phyloP scores from a whole-genome alignment of 2,329 filamentous ascomycete species.

The Dendryphion nanum region DNA sequence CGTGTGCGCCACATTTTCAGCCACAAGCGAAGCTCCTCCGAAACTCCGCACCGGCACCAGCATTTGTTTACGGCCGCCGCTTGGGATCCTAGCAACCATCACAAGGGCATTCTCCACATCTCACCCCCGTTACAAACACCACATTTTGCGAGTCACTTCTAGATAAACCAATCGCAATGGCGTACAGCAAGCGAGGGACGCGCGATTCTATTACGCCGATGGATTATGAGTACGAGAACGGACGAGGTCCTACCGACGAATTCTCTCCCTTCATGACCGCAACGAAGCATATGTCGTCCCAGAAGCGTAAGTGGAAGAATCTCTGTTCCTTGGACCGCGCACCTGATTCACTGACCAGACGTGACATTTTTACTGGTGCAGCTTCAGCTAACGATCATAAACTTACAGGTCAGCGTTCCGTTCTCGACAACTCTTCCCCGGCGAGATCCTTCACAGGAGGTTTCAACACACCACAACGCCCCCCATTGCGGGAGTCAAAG shows the following conservation, averaged over 20 bases:
- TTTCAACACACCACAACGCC: conserved; percentile 37
- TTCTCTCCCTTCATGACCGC: conserved; percentile 49
- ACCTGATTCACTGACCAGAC: too few relatives aligned
- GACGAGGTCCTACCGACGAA: conserved; percentile 45
- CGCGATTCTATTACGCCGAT: conserved; percentile 48
- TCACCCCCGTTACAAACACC: too few relatives aligned
- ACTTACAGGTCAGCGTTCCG: conserved; percentile 31
- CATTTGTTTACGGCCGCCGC: conserved; percentile 1
- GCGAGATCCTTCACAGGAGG: conserved; percentile 50
- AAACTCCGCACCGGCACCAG: neutral
- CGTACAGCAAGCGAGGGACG: too few relatives aligned
- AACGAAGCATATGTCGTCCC: conserved; percentile 22
- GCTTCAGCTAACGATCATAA: too few relatives aligned
- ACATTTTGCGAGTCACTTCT: too few relatives aligned
- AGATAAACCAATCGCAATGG: conserved; percentile 20
- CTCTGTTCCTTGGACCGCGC: conserved; percentile 3
- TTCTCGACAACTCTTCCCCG: conserved; percentile 46
- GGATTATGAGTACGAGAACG: conserved; percentile 55
- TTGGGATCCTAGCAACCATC: conserved; percentile 6
- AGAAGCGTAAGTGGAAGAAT: conserved; percentile 38
- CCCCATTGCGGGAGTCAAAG: conserved; percentile 50
- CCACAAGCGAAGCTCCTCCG: conserved; percentile 3
- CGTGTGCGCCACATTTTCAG: conserved; percentile 4
- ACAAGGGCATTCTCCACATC: conserved; percentile 2
- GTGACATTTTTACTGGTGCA: too few relatives aligned